Evolutionary conservation across 495 filamentous ascomycete genomes (phyloP), one percentile per base, ranked within the genome.

Genomic region (Choiromyces venosus): DNA sequence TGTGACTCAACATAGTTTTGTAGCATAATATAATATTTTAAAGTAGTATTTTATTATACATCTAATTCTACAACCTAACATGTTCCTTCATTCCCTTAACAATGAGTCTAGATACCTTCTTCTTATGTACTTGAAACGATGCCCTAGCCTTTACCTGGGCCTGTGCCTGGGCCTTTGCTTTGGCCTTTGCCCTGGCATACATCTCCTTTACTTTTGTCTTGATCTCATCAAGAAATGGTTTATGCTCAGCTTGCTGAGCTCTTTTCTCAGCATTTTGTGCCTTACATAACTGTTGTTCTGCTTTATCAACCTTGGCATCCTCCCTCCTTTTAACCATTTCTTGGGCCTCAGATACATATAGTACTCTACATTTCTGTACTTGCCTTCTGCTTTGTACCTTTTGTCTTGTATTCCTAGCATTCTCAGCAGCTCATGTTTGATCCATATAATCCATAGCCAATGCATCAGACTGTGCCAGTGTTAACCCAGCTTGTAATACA

Each of bases 321-420:
- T 70, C 42, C n/a, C 68, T 70, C n/a, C 16, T 40, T 52, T 70
- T 36, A 6, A 70, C 38, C 6, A 70, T 70, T 46, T n/a, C 6
- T 1, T 6, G 2, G 19, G 19, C 42, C 42, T 46, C 19, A 21
- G 19, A 46, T 18, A 18, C 40, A 19, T 44, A 44, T 19, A 44
- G 1, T 2, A 44, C 40, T 44, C 40, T 18, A 19, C 0, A 18
- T 21, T n/a, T 46, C n/a, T 21, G 18, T 0, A 46, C 9, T 6
- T 46, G 19, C 42, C 19, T 0, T n/a, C 19, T 46, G 42, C n/a
- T 46, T 46, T 46, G 42, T 14, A 5, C 10, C 19, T 10, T 46
- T 2, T 6, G 2, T 6, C 12, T 46, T 1, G 7, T 1, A 46
- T 19, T 46, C 6, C 42, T 46, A 21, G 18, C 42, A 21, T 46